Evolutionary conservation across 148 eudicot species (phyloP).

Genomic region (Nepenthes mirabilis): DNA sequence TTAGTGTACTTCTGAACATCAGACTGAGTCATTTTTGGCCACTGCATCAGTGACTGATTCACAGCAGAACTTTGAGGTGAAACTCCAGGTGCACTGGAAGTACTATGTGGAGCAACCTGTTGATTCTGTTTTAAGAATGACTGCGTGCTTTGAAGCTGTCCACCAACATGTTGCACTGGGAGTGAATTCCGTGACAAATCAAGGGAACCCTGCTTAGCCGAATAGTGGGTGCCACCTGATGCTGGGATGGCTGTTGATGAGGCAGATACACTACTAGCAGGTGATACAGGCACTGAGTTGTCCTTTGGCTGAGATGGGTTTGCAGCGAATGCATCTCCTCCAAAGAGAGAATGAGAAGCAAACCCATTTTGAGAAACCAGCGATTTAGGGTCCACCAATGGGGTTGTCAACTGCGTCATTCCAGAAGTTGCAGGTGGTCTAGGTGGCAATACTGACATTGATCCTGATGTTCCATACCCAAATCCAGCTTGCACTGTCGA

Average conservation of each 20-base stretch:
- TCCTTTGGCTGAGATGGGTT: constrained; percentile 30
- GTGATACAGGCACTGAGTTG: constrained; percentile 15
- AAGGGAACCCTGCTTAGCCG: constrained; percentile 17
- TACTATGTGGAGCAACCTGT: constrained; percentile 28
- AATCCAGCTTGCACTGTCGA: constrained; percentile 29
- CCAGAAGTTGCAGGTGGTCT: constrained; percentile 27
- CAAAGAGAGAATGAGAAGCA: constrained; percentile 44
- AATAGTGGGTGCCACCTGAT: constrained; percentile 24
- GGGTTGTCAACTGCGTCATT: constrained; percentile 17
- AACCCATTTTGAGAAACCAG: constrained; percentile 59
- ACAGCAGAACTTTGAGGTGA: constrained; percentile 31
- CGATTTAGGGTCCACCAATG: constrained; percentile 31
- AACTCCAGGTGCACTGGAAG: constrained; percentile 22
- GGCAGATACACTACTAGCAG: constrained; percentile 24
- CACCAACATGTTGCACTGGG: constrained; percentile 28
- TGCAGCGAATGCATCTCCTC: constrained; percentile 46
- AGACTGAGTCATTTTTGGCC: constrained; percentile 79
- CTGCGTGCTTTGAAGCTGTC: constrained; percentile 33
- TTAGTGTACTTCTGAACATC: constrained; percentile 89
- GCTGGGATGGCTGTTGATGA: constrained; percentile 31
- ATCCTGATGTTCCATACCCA: constrained; percentile 17
- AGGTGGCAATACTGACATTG: constrained; percentile 27
- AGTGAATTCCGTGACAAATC: constrained; percentile 23
- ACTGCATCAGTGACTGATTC: constrained; percentile 48
- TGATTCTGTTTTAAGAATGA: constrained; percentile 36